Conservation (phyloP, 1,139 yeast genomes). For the Suhomyces bokatorum region DNA sequence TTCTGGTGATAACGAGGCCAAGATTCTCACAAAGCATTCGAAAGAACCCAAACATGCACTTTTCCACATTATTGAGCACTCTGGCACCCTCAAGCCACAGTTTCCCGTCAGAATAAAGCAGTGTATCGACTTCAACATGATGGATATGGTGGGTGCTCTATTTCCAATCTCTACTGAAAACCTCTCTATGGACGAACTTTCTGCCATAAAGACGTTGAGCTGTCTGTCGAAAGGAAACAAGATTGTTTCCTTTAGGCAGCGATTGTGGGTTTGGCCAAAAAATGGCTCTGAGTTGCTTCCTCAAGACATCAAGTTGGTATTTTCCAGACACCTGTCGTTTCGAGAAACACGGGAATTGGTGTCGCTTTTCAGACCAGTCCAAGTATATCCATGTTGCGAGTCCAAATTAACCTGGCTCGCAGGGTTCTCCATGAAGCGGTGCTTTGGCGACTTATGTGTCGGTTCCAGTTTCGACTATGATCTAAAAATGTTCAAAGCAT, state of each 20-base stretch:
- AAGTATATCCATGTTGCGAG: constrained; percentile 50
- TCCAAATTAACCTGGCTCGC: constrained; percentile 35
- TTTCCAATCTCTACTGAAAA: constrained; percentile 26
- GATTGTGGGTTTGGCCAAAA: constrained; percentile 31
- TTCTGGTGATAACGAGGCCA: neutral
- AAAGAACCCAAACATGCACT: neutral
- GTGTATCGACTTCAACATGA: constrained; percentile 41
- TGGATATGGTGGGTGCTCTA: constrained; percentile 33
- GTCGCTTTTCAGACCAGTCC: constrained; percentile 37
- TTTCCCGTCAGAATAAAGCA: constrained; percentile 33
- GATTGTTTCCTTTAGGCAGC: constrained; percentile 24
- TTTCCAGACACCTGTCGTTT: constrained; percentile 58
- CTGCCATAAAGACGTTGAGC: constrained; percentile 13
- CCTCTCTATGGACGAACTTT: constrained; percentile 18
- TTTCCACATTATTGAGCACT: constrained; percentile 6
- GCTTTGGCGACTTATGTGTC: constrained; percentile 45
- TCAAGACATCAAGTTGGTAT: constrained; percentile 39
- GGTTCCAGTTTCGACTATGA: constrained; percentile 32
- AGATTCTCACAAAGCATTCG: neutral
- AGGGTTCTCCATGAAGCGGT: constrained; percentile 45
- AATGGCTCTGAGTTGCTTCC: constrained; percentile 39
- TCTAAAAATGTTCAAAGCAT: constrained; percentile 18
- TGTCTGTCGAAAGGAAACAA: constrained; percentile 24
- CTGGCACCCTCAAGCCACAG: neutral
- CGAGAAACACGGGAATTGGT: constrained; percentile 45